Conservation (phyloP, 148 eudicot species). For the Amaranthus hypochondriacus region DNA sequence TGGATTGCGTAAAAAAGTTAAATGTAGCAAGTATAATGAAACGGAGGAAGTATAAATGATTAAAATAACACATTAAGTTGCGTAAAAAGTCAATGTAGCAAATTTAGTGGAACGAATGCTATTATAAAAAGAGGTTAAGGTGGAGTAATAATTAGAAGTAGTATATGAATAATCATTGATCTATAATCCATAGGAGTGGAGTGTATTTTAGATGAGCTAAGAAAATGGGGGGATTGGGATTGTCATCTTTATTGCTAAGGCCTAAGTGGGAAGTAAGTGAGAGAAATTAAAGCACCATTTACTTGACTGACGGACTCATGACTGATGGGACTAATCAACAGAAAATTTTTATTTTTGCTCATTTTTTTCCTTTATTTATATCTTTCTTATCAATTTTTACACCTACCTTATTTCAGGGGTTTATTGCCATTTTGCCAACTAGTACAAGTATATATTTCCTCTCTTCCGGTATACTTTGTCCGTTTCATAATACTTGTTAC, state of each 20-base stretch:
- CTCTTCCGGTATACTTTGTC: too few species aligned
- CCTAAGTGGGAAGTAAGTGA: background rate
- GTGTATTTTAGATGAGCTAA: background rate
- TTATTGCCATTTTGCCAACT: background rate
- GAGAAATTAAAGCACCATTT: background rate
- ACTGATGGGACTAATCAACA: constrained; percentile 31
- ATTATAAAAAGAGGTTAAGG: background rate
- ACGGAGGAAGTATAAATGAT: too few species aligned
- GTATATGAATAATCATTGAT: background rate
- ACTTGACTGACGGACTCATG: constrained; percentile 32
- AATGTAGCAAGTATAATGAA: too few species aligned
- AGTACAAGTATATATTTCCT: too few species aligned
- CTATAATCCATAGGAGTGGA: background rate
- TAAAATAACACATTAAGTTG: too few species aligned
- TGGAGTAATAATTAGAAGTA: background rate
- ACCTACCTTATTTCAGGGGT: background rate
- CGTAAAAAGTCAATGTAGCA: too few species aligned
- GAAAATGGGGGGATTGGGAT: too few species aligned
- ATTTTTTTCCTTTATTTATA: background rate
- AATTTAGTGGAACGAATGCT: too few species aligned
- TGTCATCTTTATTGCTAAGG: too few species aligned
- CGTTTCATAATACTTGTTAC: too few species aligned
- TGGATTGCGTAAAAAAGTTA: too few species aligned
- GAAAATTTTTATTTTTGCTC: constrained; percentile 8
- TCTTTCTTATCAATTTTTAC: background rate